phyloP scores from a whole-genome alignment of 129 eudicot species.

The Pulicaria dysenterica region DNA sequence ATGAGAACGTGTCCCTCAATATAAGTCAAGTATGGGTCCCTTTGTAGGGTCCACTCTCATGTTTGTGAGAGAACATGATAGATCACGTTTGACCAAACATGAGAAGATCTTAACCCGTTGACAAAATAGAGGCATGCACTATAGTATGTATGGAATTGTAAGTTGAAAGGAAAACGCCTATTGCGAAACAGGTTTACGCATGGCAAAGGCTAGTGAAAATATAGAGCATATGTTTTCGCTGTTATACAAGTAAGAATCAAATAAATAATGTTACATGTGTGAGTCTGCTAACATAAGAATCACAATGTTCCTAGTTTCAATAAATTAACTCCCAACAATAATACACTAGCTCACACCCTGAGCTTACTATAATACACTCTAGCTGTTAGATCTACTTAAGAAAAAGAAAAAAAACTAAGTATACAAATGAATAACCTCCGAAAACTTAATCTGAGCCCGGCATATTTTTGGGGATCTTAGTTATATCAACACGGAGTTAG shows the following conservation, averaged over 20 bases:
- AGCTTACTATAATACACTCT: constrained; percentile 30
- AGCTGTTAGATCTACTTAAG: constrained; percentile 29
- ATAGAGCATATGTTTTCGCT: constrained; percentile 29
- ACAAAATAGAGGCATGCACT: too few relatives aligned
- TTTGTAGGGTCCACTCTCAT: too few relatives aligned
- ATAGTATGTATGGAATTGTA: too few relatives aligned
- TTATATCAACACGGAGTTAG: constrained; percentile 39
- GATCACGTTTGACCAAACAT: too few relatives aligned
- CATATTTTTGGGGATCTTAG: constrained; percentile 17
- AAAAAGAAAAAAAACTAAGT: constrained; percentile 31
- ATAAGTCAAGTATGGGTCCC: too few relatives aligned
- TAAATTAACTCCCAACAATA: constrained; percentile 21
- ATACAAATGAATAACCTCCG: constrained; percentile 34
- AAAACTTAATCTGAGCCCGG: constrained; percentile 11
- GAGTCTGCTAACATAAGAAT: constrained; percentile 14
- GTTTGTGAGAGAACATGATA: too few relatives aligned
- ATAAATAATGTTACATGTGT: constrained; percentile 23
- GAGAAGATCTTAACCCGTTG: too few relatives aligned
- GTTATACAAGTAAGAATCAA: constrained; percentile 27
- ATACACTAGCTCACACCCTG: constrained; percentile 22
- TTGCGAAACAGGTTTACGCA: too few relatives aligned
- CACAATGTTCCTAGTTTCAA: constrained; percentile 23
- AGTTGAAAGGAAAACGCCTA: too few relatives aligned
- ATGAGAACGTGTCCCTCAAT: too few relatives aligned
- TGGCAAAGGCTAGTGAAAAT: background rate